Base-by-base conservation (phyloP, 225 moss, liverwort and hornwort genomes). In the Neckera pumila region DNA sequence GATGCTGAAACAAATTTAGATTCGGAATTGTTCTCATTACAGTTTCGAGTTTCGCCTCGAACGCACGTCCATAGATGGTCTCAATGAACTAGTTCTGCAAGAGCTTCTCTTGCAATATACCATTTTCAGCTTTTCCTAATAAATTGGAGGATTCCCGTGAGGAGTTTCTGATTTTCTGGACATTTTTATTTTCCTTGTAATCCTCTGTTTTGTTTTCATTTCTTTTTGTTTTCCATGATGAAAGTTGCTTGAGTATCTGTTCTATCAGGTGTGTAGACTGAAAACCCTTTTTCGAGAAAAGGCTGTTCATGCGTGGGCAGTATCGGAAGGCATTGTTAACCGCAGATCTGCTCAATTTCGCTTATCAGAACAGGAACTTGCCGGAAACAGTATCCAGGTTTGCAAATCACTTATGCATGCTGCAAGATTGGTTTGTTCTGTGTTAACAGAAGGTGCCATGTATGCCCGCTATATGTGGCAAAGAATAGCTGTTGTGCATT, bases 221-320 rank as follows among this genome's bases (percentile, higher is more conserved):
- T 51, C 16, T 83, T 82, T 65, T 78, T 86, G 36, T 62, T 86
- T 75, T 61, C 49, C n/a, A 69, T 83, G 69, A 83, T 88, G 76
- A 87, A 34, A 57, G 53, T 74, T 86, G 88, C 85, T 86, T 81
- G 88, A 88, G 83, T 43, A 82, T 89, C 71, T 87, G 43, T 80
- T 87, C 56, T 84, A 87, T 84, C 90, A 92, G 92, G 92, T 92
- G 60, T 69, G 71, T 80, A 90, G 85, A 87, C 86, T 92, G 30
- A 89, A 80, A 82, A 54, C 28, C 12, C 78, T 90, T 76, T 92
- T 92, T 66, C 86, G 90, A 77, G 85, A 81, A 62, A 89, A 84
- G 58, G 87, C 87, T 89, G 89, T 47, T 70, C 63, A 87, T 76
- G 81, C 36, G n/a, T 85, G 74, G 82, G 62, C 81, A 54, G 28